Evolutionary conservation across 495 filamentous ascomycete species (phyloP), one percentile per base, ranked within the genome.

Genomic region (Astrothelium subdiscretum): DNA sequence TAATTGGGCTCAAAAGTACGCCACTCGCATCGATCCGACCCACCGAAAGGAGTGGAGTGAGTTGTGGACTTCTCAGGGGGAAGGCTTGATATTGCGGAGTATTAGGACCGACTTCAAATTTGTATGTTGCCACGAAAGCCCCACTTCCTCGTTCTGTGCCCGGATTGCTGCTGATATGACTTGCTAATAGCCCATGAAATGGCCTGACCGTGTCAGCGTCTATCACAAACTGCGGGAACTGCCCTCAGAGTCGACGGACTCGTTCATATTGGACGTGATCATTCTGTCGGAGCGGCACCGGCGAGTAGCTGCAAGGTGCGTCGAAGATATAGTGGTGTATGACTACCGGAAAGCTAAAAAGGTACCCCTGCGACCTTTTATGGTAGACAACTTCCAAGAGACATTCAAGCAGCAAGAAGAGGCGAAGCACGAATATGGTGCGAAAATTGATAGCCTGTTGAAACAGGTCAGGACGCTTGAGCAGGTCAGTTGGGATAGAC

Each of bases 101-200:
- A 90, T 98, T 58, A 87, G 83, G 68, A 81, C 87, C 3, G 89
- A 96, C 67, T 98, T 87, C 70, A 97, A 97, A 76, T 95, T 97
- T 78, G 91, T 96, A 75, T 3, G 82, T 62, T 43, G n/a, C 5
- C 40, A 24, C 35, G 13, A 22, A 31, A 35, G 43, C 12, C 11
- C 20, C 43, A 5, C 43, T 15, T 48, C n/a, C 43, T 48, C 5
- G 43, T 18, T 22, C 35, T 38, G 15, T 38, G 48, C 20, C 48
- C 8, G 10, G 20, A 54, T 54, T n/a, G n/a, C 48, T 54, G 24
- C 31, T 59, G n/a, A 38, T 24, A 35, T 38, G 15, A n/a, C 38
- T 22, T 32, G 24, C n/a, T 64, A 11, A 22, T 32, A 96, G 92
- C 91, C 92, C 11, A 89, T 96, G 84, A 86, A 80, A 58, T 95